Base-by-base conservation (phyloP, 495 filamentous ascomycete genomes). In the Tuber microsphaerosporum region DNA sequence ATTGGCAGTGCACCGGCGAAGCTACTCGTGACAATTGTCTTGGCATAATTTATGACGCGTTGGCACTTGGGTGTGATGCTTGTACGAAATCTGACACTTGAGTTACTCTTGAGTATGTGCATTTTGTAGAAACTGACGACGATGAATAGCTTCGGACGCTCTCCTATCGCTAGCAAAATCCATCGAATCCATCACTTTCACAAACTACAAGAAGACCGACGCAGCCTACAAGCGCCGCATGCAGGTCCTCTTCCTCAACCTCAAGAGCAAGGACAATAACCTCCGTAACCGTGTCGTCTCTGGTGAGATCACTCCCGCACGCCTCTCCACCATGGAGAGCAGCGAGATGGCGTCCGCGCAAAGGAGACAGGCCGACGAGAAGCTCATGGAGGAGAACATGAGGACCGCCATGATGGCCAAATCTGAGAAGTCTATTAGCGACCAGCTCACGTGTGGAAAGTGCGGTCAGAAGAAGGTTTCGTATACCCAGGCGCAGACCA, bases 401-500 rank as follows among this genome's bases (percentile, higher is more conserved):
- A 92, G 93, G 86, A 92, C 94, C 84, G 92, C 95, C 0, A 92
- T 97, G 88, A 93, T 96, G 37, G 92, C 94, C 72, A 92, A 93
- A 85, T 92, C 88, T 2, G 92, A 97, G 83, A 93, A 92, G 84
- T 92, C 89, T 82, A 93, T 97, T 84, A 94, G 90, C 81, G 92
- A 92, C 75, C 90, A 88, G 61, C 87, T 98, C 77, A 90, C 91
- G 85, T 99, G 95, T 84, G 89, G 93, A 75, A 92, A 92, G 85
- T 98, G 95, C 83, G 89, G 90, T 61, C 88, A 97, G 87, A 93
- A 92, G 86, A 95, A 92, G 86, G 95, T 99, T 81, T 91, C 90
- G 79, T 99, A 99, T 83, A 94, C 89, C 45, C 95, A 97, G 85
- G 95, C 96, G 42, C 96, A 98, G 86, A 98, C 95, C 8, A 90